Evolutionary conservation across 805 yeast genomes (phyloP), one percentile per base, ranked within the genome.

Genomic region (Wickerhamomyces sydowiorum): DNA sequence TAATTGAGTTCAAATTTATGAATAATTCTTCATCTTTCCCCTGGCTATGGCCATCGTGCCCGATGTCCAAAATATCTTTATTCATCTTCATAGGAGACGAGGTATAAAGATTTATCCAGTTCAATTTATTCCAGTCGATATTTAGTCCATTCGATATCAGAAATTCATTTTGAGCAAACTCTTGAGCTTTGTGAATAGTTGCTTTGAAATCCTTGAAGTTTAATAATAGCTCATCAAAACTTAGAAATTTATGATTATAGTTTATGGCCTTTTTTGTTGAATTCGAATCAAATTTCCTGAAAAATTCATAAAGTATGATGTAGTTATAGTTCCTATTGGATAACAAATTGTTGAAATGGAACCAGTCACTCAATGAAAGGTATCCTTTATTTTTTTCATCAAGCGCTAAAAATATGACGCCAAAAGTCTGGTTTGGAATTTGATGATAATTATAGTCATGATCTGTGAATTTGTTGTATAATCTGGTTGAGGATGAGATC

Each of bases 361-460:
- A 65, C 84, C 95, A 91, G 58, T 91, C 96, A 21, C 68, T 60
- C 38, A 80, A 67, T 22, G 76, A 72, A 38, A 87, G 70, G 45
- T 72, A 80, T 7, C 96, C 97, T 50, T 78, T 76, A 42, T 72
- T 69, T 31, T 73, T 70, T 44, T 76, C 76, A 64, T 91, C 98
- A 14, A 96, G 87, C 22, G 88, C 79, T 43, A 84, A 69, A 58
- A 85, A 91, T 38, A 91, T 78, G 46, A 90, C 72, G 6, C 84
- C 85, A 60, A 78, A 78, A 4, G 84, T 73, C 48, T 78, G 71
- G 12, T 76, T 65, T 14, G 80, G 72, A 40, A 80, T 70, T 50
- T 70, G 71, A 48, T 73, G 72, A 51, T 75, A 70, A 55, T 74
- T 73, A 38, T 57, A 65, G 0, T 61, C 56, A 43, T 65, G 68